Evolutionary conservation across 345 rosid species (phyloP).

Genomic region (Bruguiera parviflora): DNA sequence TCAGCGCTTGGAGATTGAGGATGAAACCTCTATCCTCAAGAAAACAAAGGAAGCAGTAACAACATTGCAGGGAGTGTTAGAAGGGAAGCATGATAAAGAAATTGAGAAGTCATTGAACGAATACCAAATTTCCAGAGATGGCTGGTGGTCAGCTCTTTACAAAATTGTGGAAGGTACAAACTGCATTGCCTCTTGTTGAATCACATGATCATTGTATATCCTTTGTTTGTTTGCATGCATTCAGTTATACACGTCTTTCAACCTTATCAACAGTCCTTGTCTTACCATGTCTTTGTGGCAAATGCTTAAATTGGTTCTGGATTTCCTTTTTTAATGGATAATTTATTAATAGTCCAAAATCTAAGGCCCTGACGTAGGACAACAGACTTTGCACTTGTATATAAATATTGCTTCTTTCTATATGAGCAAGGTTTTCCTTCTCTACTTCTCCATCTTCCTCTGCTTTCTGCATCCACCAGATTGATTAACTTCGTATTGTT

Average conservation of each 20-base stretch:
- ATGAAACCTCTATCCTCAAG: slow-evolving; percentile 57
- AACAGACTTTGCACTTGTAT: background rate
- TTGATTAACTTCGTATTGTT: background rate
- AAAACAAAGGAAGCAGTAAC: slow-evolving; percentile 77
- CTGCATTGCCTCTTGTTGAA: background rate
- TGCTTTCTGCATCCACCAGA: background rate
- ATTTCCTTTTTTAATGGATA: no score
- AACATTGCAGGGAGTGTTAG: slow-evolving; percentile 77
- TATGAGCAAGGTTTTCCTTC: background rate
- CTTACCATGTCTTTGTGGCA: no score
- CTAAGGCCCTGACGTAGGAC: no score
- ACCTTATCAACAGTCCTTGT: background rate
- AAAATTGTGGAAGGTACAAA: slow-evolving; percentile 81
- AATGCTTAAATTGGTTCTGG: no score
- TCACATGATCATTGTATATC: background rate
- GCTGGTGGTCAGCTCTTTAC: slow-evolving; percentile 97
- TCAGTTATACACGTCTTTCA: background rate
- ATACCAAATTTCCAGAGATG: slow-evolving; percentile 53
- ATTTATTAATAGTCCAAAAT: no score
- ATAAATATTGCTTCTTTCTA: no score
- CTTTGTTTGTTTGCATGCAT: background rate
- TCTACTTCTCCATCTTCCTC: background rate
- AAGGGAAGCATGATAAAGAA: slow-evolving; percentile 74
- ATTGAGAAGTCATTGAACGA: slow-evolving; percentile 57
- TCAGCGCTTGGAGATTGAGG: slow-evolving; percentile 51